Conservation (phyloP, 225 moss, liverwort and hornwort species). For the Physcomitrellopsis africana region DNA sequence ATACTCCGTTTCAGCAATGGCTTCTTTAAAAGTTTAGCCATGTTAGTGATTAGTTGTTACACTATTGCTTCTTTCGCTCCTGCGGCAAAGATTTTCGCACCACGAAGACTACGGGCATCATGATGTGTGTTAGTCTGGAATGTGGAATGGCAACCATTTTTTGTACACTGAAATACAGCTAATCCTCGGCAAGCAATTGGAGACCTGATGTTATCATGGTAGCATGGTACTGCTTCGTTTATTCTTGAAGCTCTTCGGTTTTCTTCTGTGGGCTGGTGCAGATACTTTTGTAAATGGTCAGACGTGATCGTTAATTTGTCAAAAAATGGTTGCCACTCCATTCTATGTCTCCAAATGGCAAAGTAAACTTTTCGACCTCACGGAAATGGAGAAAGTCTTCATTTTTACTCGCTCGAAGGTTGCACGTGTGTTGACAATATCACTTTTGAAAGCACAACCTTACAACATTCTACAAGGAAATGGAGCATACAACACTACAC, state of each 20-base stretch:
- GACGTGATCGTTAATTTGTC: neutral
- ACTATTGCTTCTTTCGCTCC: conserved; percentile 20
- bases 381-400: too few relatives aligned
- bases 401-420: too few relatives aligned
- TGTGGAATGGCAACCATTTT: conserved; percentile 23
- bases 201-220: neutral
- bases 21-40: conserved; percentile 11
- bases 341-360: too few relatives aligned
- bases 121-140: conserved; percentile 14
- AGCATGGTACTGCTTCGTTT: conserved; percentile 2
- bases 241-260: neutral
- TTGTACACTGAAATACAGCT: conserved; percentile 25
- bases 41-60: conserved; percentile 17
- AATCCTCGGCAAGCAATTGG: neutral
- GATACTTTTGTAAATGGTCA: neutral
- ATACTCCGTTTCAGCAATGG: conserved; percentile 3
- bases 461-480: too few relatives aligned
- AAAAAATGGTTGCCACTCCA: neutral
- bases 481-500: too few relatives aligned
- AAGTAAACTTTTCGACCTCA: too few relatives aligned
- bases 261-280: neutral
- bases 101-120: neutral
- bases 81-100: conserved; percentile 14
- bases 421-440: too few relatives aligned
- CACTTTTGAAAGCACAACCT: too few relatives aligned